phyloP scores from a whole-genome alignment of 768 basidiomycete genomes.

The Tricholoma matsutake region DNA sequence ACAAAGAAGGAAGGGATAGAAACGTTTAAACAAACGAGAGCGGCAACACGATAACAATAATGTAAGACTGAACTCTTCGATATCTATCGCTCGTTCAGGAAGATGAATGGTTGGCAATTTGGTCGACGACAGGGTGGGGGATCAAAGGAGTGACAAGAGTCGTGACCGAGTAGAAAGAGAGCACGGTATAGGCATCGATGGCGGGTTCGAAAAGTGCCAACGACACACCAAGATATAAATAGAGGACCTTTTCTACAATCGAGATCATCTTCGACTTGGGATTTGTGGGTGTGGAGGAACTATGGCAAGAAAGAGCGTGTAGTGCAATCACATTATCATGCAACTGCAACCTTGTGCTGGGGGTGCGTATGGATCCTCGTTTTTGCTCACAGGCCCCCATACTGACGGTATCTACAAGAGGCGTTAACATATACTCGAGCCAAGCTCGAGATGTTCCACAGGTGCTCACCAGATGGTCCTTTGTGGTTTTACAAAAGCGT shows the following conservation, averaged over 20 bases:
- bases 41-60: slow-evolving; percentile 7
- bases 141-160: slow-evolving; percentile 21
- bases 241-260: slow-evolving; percentile 4
- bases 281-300: not conserved
- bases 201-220: not conserved
- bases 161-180: slow-evolving; percentile 13
- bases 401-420: slow-evolving; percentile 76
- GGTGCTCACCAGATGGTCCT: slow-evolving; percentile 78
- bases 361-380: slow-evolving; percentile 91
- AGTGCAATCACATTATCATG: slow-evolving; percentile 56
- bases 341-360: slow-evolving; percentile 73
- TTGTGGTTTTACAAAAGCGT: slow-evolving; percentile 90
- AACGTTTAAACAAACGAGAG: slow-evolving; percentile 1
- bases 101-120: slow-evolving; percentile 1
- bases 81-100: slow-evolving; percentile 4
- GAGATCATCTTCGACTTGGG: not conserved
- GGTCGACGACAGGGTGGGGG: not conserved
- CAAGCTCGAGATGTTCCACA: slow-evolving; percentile 1
- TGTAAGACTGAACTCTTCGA: slow-evolving; percentile 15
- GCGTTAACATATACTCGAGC: not conserved
- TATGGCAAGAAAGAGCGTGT: not conserved
- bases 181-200: slow-evolving; percentile 23
- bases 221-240: slow-evolving; percentile 2
- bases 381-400: slow-evolving; percentile 89
- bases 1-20: slow-evolving; percentile 1